Conservation (phyloP, 352 stramenopile species). For the Hyaloperonospora brassicae region DNA sequence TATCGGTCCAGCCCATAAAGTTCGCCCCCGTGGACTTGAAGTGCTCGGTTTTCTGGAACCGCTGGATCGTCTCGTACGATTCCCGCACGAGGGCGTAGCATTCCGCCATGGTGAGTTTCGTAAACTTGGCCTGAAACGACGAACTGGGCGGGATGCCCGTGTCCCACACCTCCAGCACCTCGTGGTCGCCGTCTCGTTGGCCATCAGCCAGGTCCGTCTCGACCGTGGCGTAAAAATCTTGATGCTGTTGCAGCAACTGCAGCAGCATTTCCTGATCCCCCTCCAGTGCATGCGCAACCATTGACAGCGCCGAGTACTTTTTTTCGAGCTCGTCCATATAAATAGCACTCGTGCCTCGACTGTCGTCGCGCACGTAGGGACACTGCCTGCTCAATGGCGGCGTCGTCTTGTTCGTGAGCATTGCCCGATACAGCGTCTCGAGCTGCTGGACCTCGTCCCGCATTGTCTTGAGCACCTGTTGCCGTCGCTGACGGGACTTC, state of each 20-base stretch:
- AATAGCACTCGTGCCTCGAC: neutral
- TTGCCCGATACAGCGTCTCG: conserved; percentile 32
- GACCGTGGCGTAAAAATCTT: conserved; percentile 27
- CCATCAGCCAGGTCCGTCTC: conserved; percentile 13
- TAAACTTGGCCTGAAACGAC: conserved; percentile 37
- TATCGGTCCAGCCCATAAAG: conserved; percentile 56
- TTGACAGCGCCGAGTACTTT: conserved; percentile 33
- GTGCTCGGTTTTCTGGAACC: conserved; percentile 25
- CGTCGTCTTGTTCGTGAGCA: conserved; percentile 22
- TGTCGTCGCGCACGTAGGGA: neutral
- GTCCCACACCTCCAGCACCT: conserved; percentile 15
- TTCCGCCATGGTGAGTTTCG: conserved; percentile 14
- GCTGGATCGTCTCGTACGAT: conserved; percentile 43
- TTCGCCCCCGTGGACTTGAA: conserved; percentile 32
- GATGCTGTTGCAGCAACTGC: conserved; percentile 25
- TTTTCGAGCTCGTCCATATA: conserved; percentile 11
- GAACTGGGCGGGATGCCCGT: conserved; percentile 29
- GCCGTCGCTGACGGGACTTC: conserved; percentile 37
- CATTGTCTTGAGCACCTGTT: conserved; percentile 32
- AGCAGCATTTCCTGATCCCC: conserved; percentile 37
- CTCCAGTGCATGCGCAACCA: conserved; percentile 29
- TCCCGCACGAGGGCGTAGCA: conserved; percentile 46
- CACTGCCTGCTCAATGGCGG: neutral
- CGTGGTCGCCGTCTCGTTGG: conserved; percentile 6
- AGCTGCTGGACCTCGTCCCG: conserved; percentile 43